phyloP scores from a whole-genome alignment of 257 asterid species.

The Cruciata laevipes region DNA sequence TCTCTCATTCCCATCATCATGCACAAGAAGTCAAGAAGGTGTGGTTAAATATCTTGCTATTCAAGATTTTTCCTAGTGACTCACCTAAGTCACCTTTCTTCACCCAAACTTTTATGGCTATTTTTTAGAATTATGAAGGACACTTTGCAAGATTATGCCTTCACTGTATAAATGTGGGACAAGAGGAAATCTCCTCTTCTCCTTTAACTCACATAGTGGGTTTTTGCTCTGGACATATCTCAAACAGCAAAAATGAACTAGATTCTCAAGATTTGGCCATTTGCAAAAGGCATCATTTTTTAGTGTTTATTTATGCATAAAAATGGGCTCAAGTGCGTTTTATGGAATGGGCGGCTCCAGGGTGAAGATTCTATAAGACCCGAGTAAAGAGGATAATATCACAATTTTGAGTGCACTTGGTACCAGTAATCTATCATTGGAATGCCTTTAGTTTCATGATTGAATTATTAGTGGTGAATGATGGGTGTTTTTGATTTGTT shows the following conservation, averaged over 20 bases:
- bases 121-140: not conserved
- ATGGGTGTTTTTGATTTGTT: conserved; percentile 18
- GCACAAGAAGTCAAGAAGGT: not conserved
- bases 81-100: too few species aligned
- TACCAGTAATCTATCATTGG: not conserved
- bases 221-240: conserved; percentile 16
- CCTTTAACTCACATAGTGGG: conserved; percentile 18
- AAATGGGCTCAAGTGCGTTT: conserved; percentile 11
- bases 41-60: conserved; percentile 18
- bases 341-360: not conserved
- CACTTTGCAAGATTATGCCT: conserved; percentile 11
- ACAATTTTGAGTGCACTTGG: not conserved
- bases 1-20: not conserved
- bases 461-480: conserved; percentile 3
- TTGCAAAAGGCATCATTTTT: conserved; percentile 13
- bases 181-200: conserved; percentile 4
- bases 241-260: conserved; percentile 20
- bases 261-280: conserved; percentile 23
- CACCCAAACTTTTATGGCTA: not conserved
- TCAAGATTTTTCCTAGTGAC: too few species aligned
- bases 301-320: not conserved
- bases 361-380: conserved; percentile 8
- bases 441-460: conserved; percentile 4
- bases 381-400: not conserved
- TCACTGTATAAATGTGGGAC: conserved; percentile 6